These are phyloP conservation scores for Nissolia schottii DNA, from an alignment of 306 rosid species.

Conservation along the genomic window DNA sequence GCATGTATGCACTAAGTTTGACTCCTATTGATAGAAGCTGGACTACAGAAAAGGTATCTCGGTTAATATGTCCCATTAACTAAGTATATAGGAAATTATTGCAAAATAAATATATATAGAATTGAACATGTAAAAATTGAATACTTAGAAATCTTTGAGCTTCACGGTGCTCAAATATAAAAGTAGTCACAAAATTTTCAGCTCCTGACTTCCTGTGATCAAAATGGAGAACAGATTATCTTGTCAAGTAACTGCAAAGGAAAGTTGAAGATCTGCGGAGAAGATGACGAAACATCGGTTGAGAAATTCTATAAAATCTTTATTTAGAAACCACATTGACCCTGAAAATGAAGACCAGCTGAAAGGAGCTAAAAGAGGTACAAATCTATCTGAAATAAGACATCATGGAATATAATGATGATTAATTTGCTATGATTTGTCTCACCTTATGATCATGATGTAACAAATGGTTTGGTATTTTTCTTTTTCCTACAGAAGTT, in stretches of 20 bases:
- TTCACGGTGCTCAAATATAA: constrained; percentile 11
- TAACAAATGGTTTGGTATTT: constrained; percentile 20
- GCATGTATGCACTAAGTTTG: background rate
- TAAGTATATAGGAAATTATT: background rate
- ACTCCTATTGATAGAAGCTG: background rate
- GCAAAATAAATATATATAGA: background rate
- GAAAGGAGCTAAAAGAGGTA: constrained; percentile 71
- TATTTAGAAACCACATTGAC: constrained; percentile 67
- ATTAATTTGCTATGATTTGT: constrained; percentile 8
- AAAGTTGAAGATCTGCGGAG: constrained; percentile 27
- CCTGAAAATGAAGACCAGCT: constrained; percentile 63
- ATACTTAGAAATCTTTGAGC: background rate
- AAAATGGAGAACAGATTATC: constrained; percentile 25
- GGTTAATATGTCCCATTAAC: no score
- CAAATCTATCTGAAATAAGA: background rate
- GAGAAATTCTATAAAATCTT: constrained; percentile 69
- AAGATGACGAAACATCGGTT: constrained; percentile 64
- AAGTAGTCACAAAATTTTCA: constrained; percentile 26
- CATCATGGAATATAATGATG: background rate
- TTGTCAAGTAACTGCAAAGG: constrained; percentile 28
- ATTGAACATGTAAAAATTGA: no score
- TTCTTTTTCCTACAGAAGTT: constrained; percentile 45
- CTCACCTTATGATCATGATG: constrained; percentile 7
- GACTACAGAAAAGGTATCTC: background rate
- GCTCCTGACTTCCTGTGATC: constrained; percentile 28